Percentiles rank a stretch among this genome's conserved stretches.
Evolutionary conservation across 176 grass and related monocot species (phyloP).

Genomic region (Aegilops sharonensis): DNA sequence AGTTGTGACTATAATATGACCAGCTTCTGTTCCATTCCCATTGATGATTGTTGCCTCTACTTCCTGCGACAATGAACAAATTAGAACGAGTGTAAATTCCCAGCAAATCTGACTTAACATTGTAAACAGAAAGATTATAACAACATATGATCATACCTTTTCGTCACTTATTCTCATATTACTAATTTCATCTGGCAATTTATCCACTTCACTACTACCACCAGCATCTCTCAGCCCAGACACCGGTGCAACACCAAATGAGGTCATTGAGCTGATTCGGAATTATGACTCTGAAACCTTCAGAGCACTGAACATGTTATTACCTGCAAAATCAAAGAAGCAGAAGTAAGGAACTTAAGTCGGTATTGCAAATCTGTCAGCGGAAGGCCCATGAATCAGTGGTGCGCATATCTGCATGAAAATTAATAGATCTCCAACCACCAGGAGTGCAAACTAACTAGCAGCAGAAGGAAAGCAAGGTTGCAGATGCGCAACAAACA

Average conservation of each 20-base stretch:
- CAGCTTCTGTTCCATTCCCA: conserved; percentile 73
- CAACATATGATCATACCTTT: conserved; percentile 33
- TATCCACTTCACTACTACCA: conserved; percentile 45
- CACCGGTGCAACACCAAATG: conserved; percentile 33
- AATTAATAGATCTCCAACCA: background rate
- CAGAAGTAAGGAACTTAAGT: conserved; percentile 6
- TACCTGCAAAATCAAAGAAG: background rate
- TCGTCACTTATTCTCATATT: conserved; percentile 77
- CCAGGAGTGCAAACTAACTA: background rate
- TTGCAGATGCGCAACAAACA: background rate
- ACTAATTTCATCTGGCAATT: conserved; percentile 64
- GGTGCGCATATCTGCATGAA: background rate
- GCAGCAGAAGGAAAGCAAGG: background rate
- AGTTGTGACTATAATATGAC: conserved; percentile 82
- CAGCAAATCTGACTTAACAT: background rate
- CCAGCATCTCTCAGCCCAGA: conserved; percentile 44
- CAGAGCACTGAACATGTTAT: background rate
- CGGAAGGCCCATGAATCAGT: background rate
- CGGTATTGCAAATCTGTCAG: background rate
- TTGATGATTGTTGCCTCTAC: conserved; percentile 64
- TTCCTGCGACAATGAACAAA: conserved; percentile 37
- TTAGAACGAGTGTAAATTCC: background rate
- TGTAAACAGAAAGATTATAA: background rate
- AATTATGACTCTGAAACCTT: background rate
- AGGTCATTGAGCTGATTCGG: conserved; percentile 39